Evolutionary conservation across 495 filamentous ascomycete species (phyloP), one percentile per base, ranked within the genome.

Genomic region (Xylaria telfairii): DNA sequence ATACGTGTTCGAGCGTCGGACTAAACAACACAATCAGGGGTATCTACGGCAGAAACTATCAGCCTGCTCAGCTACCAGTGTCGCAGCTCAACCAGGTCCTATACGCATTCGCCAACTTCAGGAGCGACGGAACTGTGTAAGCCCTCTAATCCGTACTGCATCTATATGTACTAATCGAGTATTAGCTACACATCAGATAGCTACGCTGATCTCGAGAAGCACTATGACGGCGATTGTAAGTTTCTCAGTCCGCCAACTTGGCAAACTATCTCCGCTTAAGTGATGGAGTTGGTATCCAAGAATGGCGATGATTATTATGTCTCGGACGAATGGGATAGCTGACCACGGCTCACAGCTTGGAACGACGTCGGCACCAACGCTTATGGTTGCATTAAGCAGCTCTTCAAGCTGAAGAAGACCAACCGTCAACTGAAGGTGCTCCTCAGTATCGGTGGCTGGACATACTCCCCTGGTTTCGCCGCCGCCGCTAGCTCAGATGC

Each of bases 381-480:
- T 72, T 94, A 95, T 77, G 93, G 93, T 68, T 94, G 89, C 77
- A 78, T 93, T 37, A 95, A 97, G 83, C 96, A 98, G 79, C 87
- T 98, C 6, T 94, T 88, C 81, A 84, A 95, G 41, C 86, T 95
- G 47, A 98, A 98, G 85, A 90, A 94, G 80, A 78, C 87, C 68
- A 89, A 98, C 80, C 89, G 94, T 51, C 87, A 95, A 70, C 78
- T 98, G n/a, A 97, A 98, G 81, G 86, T 92, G 5, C 83, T 97
- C 17, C 89, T 98, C 8, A 93, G 90, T 51, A 95, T 98, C 72
- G 95, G 95, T 65, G 96, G 95, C 28, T 96, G 92, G 92, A 95
- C 92, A 0, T 97, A 94, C 77, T 93, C 92, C 3, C 75, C 86
- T 75, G 93, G 93, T 78, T 96, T 98, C 75, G 83, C 92, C 1